These are phyloP conservation scores for Fusarium sp. DNA, from an alignment of 2,329 filamentous ascomycete species.

Conservation along the genomic window DNA sequence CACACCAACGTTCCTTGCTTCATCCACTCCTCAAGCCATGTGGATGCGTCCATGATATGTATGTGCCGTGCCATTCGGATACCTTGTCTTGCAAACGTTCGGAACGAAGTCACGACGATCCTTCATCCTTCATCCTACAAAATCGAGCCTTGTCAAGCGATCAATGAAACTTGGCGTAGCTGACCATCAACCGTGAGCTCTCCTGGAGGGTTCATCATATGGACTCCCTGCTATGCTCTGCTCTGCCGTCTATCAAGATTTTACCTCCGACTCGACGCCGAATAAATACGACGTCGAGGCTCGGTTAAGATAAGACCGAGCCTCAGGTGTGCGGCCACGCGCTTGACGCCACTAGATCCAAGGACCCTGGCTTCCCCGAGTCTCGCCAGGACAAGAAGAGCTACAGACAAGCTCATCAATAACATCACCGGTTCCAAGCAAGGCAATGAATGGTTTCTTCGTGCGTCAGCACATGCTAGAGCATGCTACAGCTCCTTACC, in stretches of 20 bases:
- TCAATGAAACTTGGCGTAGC: constrained; percentile 15
- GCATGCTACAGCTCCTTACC: constrained; percentile 38
- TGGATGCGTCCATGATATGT: constrained; percentile 26
- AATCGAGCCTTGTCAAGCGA: constrained; percentile 10
- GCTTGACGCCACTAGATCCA: constrained; percentile 37
- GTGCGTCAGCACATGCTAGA: constrained; percentile 16
- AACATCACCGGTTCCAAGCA: constrained; percentile 20
- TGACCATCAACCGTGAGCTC: constrained; percentile 8
- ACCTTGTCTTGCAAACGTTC: constrained; percentile 29
- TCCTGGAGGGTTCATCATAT: neutral
- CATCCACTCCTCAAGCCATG: constrained; percentile 23
- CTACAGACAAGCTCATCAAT: constrained; percentile 27
- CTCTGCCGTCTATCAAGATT: constrained; percentile 16
- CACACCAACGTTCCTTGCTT: constrained; percentile 32
- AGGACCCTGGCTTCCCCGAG: constrained; percentile 20
- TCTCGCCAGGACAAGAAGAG: constrained; percentile 12
- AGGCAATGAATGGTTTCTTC: constrained; percentile 20
- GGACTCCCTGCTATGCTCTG: neutral
- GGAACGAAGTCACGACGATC: constrained; percentile 33
- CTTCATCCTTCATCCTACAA: constrained; percentile 10
- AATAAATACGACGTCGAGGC: constrained; percentile 16
- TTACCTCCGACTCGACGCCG: constrained; percentile 1
- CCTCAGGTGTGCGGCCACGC: constrained; percentile 35
- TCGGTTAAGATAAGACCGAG: constrained; percentile 34
- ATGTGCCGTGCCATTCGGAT: no score